Percentiles rank a stretch among this genome's conserved stretches.
These are phyloP conservation scores for Lentinula boryana DNA, from an alignment of 768 basidiomycete species.

Conservation along the genomic window DNA sequence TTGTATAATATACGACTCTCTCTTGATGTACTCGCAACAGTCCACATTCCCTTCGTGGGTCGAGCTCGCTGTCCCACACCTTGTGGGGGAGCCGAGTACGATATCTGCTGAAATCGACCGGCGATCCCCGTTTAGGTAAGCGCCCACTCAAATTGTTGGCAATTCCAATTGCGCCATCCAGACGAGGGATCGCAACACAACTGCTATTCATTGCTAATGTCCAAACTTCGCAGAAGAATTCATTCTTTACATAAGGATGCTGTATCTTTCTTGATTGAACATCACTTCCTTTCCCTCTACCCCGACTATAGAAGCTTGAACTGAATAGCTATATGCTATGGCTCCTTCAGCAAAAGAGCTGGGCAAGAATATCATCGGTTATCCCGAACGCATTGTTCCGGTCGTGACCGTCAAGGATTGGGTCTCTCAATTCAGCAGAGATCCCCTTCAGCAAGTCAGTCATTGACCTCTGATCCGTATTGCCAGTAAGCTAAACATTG, in stretches of 20 bases:
- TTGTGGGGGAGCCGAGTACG: no score
- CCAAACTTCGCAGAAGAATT: neutral
- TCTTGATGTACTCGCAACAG: no score
- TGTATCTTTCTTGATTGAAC: neutral
- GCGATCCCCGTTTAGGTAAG: neutral
- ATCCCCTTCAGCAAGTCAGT: constrained; percentile 50
- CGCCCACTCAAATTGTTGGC: neutral
- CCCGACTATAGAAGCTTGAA: neutral
- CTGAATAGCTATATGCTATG: constrained; percentile 20
- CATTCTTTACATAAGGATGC: neutral
- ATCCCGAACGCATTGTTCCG: constrained; percentile 56
- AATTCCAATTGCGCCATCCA: neutral
- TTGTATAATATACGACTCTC: no score
- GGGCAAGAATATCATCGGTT: constrained; percentile 52
- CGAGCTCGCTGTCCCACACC: no score
- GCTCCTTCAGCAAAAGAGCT: constrained; percentile 34
- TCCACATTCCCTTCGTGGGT: no score
- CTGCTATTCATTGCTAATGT: neutral
- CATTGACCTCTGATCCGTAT: neutral
- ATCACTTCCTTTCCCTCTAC: neutral
- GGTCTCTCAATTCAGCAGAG: constrained; percentile 28
- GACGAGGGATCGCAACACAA: neutral
- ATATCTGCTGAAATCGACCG: no score
- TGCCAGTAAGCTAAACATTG: constrained; percentile 1
- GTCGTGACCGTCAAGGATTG: constrained; percentile 57